A percentile compares a stretch with the other conserved stretches of the same genome.
phyloP scores from a whole-genome alignment of 139 green algal genomes.

The Raphidocelis subcapitata region DNA sequence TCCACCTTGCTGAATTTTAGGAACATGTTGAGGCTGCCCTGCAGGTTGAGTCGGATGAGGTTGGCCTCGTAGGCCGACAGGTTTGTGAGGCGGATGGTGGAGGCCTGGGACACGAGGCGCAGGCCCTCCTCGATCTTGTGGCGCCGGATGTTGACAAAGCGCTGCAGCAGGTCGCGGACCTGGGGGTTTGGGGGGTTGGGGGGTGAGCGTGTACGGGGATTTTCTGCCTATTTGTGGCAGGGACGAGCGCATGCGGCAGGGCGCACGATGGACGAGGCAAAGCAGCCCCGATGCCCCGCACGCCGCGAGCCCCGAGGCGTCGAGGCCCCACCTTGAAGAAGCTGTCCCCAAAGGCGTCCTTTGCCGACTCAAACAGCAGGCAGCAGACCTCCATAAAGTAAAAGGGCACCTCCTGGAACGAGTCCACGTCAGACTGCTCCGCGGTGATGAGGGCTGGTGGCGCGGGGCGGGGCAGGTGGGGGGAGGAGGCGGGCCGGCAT shows the following conservation, averaged over 20 bases:
- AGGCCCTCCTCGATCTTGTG: slow-evolving; percentile 84
- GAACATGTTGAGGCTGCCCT: slow-evolving; percentile 58
- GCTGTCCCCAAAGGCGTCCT: slow-evolving; percentile 46
- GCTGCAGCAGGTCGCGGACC: slow-evolving; percentile 65
- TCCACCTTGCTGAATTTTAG: slow-evolving; percentile 41
- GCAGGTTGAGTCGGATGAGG: slow-evolving; percentile 74
- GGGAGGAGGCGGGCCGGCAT: no score
- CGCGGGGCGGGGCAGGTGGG: neutral
- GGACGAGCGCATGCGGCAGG: no score
- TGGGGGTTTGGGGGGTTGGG: slow-evolving; percentile 25
- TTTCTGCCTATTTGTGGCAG: no score
- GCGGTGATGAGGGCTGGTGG: slow-evolving; percentile 49
- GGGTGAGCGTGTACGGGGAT: no score
- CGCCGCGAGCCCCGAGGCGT: neutral
- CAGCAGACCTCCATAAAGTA: slow-evolving; percentile 70
- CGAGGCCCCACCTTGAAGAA: slow-evolving; percentile 24
- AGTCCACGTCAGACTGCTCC: slow-evolving; percentile 47
- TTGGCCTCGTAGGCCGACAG: slow-evolving; percentile 82
- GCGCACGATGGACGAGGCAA: no score
- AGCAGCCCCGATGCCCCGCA: no score
- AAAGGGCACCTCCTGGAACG: slow-evolving; percentile 76
- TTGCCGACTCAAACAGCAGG: slow-evolving; percentile 48
- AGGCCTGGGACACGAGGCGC: slow-evolving; percentile 56
- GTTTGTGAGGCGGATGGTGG: slow-evolving; percentile 87
- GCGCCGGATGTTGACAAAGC: slow-evolving; percentile 70